Evolutionary conservation across 176 grass and related monocot species (phyloP).

Genomic region (Bothriochloa decipiens): DNA sequence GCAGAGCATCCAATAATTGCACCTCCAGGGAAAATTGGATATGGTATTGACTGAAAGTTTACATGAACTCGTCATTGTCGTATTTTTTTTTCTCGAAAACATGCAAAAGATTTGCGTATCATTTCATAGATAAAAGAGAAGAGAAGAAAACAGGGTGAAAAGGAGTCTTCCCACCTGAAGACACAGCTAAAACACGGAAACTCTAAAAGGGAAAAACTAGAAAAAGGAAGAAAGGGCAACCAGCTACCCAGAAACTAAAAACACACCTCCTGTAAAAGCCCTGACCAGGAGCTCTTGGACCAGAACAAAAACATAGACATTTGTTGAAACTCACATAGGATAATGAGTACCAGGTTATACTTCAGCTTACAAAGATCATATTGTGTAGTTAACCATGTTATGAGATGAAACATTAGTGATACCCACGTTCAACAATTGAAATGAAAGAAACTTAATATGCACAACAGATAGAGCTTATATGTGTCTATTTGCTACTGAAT

Average conservation of each 20-base stretch:
- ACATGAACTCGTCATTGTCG: constrained; percentile 32
- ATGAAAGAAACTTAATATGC: constrained; percentile 15
- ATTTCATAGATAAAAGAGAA: not conserved
- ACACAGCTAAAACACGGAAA: not conserved
- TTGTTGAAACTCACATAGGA: not conserved
- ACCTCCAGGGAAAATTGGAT: constrained; percentile 92
- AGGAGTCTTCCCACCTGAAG: not conserved
- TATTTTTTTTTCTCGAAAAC: not conserved
- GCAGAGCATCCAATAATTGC: constrained; percentile 97
- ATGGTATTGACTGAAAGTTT: constrained; percentile 87
- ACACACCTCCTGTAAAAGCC: not conserved
- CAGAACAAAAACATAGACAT: not conserved
- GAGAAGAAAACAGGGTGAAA: not conserved
- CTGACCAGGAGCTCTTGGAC: not conserved
- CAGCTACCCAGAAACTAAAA: not conserved
- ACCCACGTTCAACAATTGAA: constrained; percentile 1
- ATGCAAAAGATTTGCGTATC: not conserved
- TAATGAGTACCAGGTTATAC: not conserved
- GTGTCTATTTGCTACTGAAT: constrained; percentile 1
- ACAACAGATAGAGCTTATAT: not conserved
- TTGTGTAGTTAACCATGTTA: not conserved
- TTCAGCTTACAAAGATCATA: constrained; percentile 20
- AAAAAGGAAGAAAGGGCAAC: not conserved
- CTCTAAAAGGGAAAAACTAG: not conserved
- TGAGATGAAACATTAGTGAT: not conserved